Conservation (phyloP, 2,329 filamentous ascomycete species). For the Emergomyces pasteurianus region DNA sequence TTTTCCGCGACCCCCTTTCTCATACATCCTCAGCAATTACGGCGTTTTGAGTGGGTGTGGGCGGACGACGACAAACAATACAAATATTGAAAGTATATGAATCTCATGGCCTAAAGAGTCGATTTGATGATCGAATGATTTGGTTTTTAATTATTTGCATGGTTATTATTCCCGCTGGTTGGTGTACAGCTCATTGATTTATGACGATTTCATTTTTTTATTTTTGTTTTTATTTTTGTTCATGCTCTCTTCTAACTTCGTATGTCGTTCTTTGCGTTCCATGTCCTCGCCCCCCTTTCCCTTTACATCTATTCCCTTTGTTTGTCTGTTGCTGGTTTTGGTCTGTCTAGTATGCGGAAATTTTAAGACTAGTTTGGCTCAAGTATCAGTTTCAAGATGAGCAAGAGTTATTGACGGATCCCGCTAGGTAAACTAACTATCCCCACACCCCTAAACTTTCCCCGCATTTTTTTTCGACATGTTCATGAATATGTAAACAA, state of each 20-base stretch:
- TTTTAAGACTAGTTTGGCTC: neutral
- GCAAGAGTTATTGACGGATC: too few relatives aligned
- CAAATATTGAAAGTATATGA: neutral
- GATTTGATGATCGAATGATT: neutral
- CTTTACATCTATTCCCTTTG: neutral
- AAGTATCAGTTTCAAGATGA: neutral
- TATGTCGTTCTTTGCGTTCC: neutral
- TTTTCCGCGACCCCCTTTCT: neutral
- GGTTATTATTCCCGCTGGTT: neutral
- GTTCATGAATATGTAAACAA: too few relatives aligned
- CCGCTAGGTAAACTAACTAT: too few relatives aligned
- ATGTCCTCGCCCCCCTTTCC: too few relatives aligned
- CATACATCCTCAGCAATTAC: neutral
- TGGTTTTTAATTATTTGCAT: neutral
- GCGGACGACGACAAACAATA: neutral
- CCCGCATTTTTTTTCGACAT: too few relatives aligned
- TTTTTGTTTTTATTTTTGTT: neutral
- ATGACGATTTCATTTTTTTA: neutral
- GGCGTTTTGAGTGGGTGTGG: neutral
- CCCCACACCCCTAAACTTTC: too few relatives aligned
- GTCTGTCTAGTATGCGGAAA: neutral
- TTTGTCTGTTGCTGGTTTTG: neutral
- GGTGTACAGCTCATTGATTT: neutral
- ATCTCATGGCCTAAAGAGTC: neutral
- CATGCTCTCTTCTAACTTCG: neutral